A percentile compares a stretch with the other conserved stretches of the same genome.
Evolutionary conservation across 2,329 filamentous ascomycete species (phyloP).

Genomic region (Hypoxylon sp.): DNA sequence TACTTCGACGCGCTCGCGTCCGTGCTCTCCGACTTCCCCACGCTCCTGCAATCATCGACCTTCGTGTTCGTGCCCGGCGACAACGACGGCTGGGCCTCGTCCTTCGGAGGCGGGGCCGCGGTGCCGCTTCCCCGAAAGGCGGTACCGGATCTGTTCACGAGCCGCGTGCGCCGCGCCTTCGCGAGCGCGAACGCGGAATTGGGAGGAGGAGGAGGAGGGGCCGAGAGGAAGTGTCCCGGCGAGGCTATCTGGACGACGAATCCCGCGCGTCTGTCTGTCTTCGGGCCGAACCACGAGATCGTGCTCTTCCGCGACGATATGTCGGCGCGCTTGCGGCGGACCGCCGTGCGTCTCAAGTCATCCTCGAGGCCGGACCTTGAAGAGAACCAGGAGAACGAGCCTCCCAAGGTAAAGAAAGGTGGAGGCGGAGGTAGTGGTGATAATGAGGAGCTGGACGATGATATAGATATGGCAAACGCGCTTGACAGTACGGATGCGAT

Average conservation of each 20-base stretch:
- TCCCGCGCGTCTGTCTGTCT: conserved; percentile 84
- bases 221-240: conserved; percentile 63
- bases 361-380: conserved; percentile 52
- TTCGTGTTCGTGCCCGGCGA: conserved; percentile 97
- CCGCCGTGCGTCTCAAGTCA: conserved; percentile 78
- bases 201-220: conserved; percentile 54
- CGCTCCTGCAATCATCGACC: conserved; percentile 81
- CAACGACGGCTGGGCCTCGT: conserved; percentile 96
- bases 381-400: conserved; percentile 55
- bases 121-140: conserved; percentile 77
- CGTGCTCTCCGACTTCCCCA: conserved; percentile 85
- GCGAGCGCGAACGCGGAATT: conserved; percentile 81
- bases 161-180: conserved; percentile 85
- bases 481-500: conserved; percentile 56
- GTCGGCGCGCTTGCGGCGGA: conserved; percentile 81
- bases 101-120: conserved; percentile 83
- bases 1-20: conserved; percentile 91
- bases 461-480: conserved; percentile 56
- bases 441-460: conserved; percentile 42
- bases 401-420: conserved; percentile 34
- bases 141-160: conserved; percentile 92
- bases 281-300: conserved; percentile 90
- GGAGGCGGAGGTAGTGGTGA: conserved; percentile 26
- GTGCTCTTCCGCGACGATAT: conserved; percentile 91
- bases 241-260: conserved; percentile 92